Conservation (phyloP, 176 grass and related monocot genomes). For the Carex cristatella region DNA sequence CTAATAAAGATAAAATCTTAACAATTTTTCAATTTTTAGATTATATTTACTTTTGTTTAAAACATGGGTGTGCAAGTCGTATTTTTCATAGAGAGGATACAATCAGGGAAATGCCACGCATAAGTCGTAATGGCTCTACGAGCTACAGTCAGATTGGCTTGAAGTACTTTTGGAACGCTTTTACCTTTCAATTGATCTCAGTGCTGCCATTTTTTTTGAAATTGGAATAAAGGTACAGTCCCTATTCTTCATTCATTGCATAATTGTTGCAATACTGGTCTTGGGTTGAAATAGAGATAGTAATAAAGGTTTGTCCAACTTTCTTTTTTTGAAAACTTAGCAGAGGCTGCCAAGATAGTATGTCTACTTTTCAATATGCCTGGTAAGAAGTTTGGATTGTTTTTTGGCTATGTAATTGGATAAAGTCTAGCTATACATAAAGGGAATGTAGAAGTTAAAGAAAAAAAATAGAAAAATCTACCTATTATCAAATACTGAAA, state of each 20-base stretch:
- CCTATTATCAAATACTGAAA: not conserved
- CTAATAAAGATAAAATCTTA: not conserved
- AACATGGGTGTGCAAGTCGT: not conserved
- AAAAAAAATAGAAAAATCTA: too few species aligned
- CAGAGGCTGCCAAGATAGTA: too few species aligned
- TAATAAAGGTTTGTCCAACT: too few species aligned
- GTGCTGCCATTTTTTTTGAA: too few species aligned
- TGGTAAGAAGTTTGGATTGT: not conserved
- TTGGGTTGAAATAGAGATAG: too few species aligned
- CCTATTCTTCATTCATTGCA: too few species aligned
- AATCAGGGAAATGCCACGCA: constrained; percentile 89
- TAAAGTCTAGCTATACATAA: not conserved
- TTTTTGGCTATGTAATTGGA: not conserved
- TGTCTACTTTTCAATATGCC: too few species aligned
- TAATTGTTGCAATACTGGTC: too few species aligned
- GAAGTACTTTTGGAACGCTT: too few species aligned
- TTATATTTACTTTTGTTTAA: not conserved
- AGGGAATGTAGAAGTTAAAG: not conserved
- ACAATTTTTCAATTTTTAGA: not conserved
- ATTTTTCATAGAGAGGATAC: constrained; percentile 45
- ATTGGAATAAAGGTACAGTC: too few species aligned
- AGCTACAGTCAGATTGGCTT: constrained; percentile 56
- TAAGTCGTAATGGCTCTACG: constrained; percentile 66
- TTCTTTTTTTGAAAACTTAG: too few species aligned
- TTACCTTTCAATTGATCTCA: too few species aligned